Evolutionary conservation across 768 basidiomycete species (phyloP).

Genomic region (Russula brevipes): DNA sequence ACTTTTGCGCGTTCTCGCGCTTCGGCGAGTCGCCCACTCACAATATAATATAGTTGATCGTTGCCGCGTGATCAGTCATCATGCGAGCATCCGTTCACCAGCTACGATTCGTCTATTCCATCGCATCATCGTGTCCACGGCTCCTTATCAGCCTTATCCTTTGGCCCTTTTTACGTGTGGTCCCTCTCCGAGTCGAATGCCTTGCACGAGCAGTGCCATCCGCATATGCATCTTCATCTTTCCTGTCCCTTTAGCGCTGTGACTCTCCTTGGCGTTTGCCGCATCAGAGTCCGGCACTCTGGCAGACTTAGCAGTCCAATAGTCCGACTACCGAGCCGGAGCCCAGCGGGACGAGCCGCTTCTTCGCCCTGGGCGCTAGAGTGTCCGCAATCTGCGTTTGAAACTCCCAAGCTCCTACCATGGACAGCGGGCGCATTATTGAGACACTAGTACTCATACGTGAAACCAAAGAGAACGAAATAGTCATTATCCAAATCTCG

Average conservation of each 20-base stretch:
- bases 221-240: slow-evolving; percentile 27
- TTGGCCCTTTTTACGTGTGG: slow-evolving; percentile 7
- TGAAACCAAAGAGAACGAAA: not conserved
- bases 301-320: no score
- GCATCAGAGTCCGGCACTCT: slow-evolving; percentile 20
- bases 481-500: not conserved
- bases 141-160: not conserved
- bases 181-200: not conserved
- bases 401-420: no score
- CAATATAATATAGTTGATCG: not conserved
- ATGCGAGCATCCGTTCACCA: not conserved
- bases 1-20: slow-evolving; percentile 5
- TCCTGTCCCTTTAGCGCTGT: slow-evolving; percentile 21
- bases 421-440: no score
- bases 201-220: slow-evolving; percentile 20
- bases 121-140: not conserved
- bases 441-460: not conserved
- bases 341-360: no score
- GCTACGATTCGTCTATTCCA: slow-evolving; percentile 19
- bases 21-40: not conserved
- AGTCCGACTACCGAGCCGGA: no score
- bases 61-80: no score
- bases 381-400: no score
- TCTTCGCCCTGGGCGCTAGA: no score
- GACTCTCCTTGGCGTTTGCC: slow-evolving; percentile 12